These are phyloP conservation scores for Fereydounia khargensis DNA, from an alignment of 1,284 basidiomycete genomes.

Conservation along the genomic window DNA sequence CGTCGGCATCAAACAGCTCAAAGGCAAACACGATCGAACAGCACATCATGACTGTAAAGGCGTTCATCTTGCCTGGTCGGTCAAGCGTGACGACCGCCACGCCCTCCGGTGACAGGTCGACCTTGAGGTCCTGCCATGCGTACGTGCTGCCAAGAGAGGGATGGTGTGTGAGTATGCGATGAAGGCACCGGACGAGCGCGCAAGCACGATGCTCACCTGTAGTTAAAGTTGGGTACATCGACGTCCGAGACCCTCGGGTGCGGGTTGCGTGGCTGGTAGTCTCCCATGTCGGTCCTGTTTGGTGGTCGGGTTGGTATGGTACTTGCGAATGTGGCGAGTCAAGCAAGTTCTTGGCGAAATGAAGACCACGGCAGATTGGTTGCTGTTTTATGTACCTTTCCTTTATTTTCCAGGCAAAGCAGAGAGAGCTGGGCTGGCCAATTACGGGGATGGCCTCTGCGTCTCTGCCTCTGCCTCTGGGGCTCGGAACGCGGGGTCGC, in stretches of 20 bases:
- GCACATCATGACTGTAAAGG: constrained; percentile 34
- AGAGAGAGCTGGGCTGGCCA: too few relatives aligned
- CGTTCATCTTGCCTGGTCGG: constrained; percentile 24
- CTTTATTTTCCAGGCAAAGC: too few relatives aligned
- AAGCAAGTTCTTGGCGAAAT: too few relatives aligned
- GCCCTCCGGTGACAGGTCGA: constrained; percentile 11
- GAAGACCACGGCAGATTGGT: too few relatives aligned
- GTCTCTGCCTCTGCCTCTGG: too few relatives aligned
- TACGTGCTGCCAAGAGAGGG: constrained; percentile 1
- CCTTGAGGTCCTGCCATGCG: constrained; percentile 18
- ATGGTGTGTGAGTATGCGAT: not conserved
- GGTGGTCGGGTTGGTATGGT: not conserved
- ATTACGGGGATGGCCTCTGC: too few relatives aligned
- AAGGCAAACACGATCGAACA: constrained; percentile 36
- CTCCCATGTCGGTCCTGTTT: not conserved
- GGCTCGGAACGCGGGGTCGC: too few relatives aligned
- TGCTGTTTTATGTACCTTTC: too few relatives aligned
- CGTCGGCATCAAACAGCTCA: constrained; percentile 42
- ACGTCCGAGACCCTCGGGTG: constrained; percentile 27
- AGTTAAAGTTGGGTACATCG: constrained; percentile 18
- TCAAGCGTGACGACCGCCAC: constrained; percentile 21
- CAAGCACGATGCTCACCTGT: constrained; percentile 6
- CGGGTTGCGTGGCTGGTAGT: constrained; percentile 23
- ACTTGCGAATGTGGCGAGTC: too few relatives aligned
- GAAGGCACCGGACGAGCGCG: too few relatives aligned